phyloP scores from a whole-genome alignment of 148 eudicot species.

The Silene conica region DNA sequence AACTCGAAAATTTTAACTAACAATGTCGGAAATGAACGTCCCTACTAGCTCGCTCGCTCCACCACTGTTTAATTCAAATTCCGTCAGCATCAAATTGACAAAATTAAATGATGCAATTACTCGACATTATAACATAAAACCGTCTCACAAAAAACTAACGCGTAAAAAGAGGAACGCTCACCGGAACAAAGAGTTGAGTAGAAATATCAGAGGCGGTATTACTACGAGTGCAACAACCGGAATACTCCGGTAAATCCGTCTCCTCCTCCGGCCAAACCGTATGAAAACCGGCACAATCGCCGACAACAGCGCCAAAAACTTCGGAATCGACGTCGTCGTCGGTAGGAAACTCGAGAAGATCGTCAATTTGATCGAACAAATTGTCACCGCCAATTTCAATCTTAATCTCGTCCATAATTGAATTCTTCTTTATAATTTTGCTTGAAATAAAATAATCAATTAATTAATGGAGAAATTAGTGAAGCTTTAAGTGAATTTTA shows the following conservation, averaged over 20 bases:
- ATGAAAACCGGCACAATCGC: constrained; percentile 20
- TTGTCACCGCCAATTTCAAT: constrained; percentile 37
- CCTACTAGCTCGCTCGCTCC: too few species aligned
- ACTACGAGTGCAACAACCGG: constrained; percentile 25
- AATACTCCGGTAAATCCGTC: constrained; percentile 32
- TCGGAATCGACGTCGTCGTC: constrained; percentile 42
- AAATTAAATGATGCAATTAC: too few species aligned
- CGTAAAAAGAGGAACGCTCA: constrained; percentile 26
- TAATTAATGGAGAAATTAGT: too few species aligned
- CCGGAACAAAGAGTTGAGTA: constrained; percentile 77
- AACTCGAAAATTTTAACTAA: too few species aligned
- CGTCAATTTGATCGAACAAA: constrained; percentile 63
- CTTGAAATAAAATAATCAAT: too few species aligned
- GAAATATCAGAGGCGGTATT: constrained; percentile 51
- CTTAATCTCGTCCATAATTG: constrained; percentile 37
- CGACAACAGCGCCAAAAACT: constrained; percentile 11
- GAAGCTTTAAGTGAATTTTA: too few species aligned
- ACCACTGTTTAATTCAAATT: too few species aligned
- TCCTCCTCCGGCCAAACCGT: constrained; percentile 40
- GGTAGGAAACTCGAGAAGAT: constrained; percentile 58
- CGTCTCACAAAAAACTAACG: too few species aligned
- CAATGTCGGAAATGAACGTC: too few species aligned
- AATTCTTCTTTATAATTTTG: too few species aligned
- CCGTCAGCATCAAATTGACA: too few species aligned
- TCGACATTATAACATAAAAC: too few species aligned